phyloP scores from a whole-genome alignment of 2,329 filamentous ascomycete genomes.

The Tolypocladium sp. region DNA sequence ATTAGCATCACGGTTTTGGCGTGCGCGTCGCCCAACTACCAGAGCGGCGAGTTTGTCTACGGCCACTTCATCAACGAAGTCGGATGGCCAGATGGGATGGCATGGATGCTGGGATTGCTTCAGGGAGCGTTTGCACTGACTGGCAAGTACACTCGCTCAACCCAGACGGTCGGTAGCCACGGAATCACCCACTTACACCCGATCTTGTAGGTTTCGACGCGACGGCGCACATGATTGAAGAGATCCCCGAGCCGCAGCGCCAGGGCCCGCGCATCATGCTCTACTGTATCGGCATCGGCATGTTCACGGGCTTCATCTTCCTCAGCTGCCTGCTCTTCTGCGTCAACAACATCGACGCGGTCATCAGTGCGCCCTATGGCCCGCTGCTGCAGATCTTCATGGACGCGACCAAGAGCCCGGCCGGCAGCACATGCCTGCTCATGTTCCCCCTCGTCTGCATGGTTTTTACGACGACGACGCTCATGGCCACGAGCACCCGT shows the following conservation, averaged over 20 bases:
- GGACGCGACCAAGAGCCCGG: slow-evolving; percentile 52
- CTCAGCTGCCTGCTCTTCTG: slow-evolving; percentile 56
- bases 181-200: neutral
- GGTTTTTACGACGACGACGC: slow-evolving; percentile 52
- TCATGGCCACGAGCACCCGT: slow-evolving; percentile 57
- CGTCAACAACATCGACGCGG: slow-evolving; percentile 44
- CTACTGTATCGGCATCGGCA: slow-evolving; percentile 53
- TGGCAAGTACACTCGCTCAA: slow-evolving; percentile 6
- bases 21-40: slow-evolving; percentile 56
- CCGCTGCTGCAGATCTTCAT: slow-evolving; percentile 56
- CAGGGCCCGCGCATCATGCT: slow-evolving; percentile 60
- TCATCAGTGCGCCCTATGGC: slow-evolving; percentile 46
- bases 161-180: neutral
- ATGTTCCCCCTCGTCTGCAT: slow-evolving; percentile 59
- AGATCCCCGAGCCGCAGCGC: slow-evolving; percentile 47
- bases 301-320: slow-evolving; percentile 54
- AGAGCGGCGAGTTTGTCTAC: slow-evolving; percentile 57
- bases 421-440: slow-evolving; percentile 53
- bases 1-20: slow-evolving; percentile 62
- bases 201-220: slow-evolving; percentile 32
- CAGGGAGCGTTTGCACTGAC: slow-evolving; percentile 42
- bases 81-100: slow-evolving; percentile 60
- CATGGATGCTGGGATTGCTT: slow-evolving; percentile 46
- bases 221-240: slow-evolving; percentile 42
- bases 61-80: slow-evolving; percentile 57